Evolutionary conservation across 176 grass and related monocot genomes (phyloP), one percentile per base, ranked within the genome.

Genomic region (Alloteropsis semialata): DNA sequence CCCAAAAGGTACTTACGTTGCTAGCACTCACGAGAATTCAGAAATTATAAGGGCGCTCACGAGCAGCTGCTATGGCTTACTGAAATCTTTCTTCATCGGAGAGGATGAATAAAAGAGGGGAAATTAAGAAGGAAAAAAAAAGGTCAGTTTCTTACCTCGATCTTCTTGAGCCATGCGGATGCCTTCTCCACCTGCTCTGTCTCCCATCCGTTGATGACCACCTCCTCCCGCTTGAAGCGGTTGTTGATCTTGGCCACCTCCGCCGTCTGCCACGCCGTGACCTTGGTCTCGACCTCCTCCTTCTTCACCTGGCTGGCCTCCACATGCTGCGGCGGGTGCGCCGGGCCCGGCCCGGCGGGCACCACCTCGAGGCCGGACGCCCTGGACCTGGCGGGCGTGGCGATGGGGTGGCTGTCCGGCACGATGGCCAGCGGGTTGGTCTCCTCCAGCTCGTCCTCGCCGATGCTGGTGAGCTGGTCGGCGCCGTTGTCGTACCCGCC

Each of bases 221-320:
- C 91, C 70, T 98, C 96, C 76, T 98, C 90, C 62, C 91, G 2
- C 87, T 98, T 98, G 79, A 95, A 98, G 11, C 96, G 51, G 79
- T 95, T 98, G 82, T 93, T 98, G 58, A 95, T 84, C 96, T 95
- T 95, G 25, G 92, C 92, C 37, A 98, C 59, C 91, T 99, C 91
- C 22, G 87, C 87, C 22, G 91, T 96, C 85, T 96, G 89, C 96
- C 96, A 99, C 32, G 96, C 93, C 43, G 91, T 48, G 61, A 99
- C 94, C 89, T 99, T 99, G 62, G 91, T 88, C 87, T 99, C 91
- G 28, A 91, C 88, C 91, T 99, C 96, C 82, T 99, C 96, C 87
- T 88, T 93, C 87, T 88, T 99, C 80, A 99, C 96, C 82, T 83
- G 85, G 58, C 79, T 55, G 0, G 92, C 87, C 76, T 94, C 89